Conservation (phyloP, 768 basidiomycete species). For the Rhodotorula kratochvilovae region DNA sequence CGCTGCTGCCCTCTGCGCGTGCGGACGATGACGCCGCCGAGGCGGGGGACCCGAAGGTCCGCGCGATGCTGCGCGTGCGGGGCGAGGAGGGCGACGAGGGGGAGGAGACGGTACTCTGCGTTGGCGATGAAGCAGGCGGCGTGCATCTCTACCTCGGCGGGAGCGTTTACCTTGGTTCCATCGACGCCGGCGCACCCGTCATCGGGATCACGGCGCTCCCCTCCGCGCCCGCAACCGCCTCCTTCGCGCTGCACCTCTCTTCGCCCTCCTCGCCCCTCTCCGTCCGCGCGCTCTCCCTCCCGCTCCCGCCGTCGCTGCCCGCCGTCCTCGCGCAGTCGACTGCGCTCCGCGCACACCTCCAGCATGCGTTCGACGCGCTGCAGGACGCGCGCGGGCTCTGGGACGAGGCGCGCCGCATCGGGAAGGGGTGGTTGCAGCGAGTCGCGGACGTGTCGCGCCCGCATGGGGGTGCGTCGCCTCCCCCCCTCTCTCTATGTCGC, state of each 20-base stretch:
- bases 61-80: neutral
- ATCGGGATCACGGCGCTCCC: neutral
- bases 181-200: constrained; percentile 2
- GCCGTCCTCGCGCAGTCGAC: constrained; percentile 24
- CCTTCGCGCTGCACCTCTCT: neutral
- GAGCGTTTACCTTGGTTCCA: constrained; percentile 22
- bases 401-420: constrained; percentile 37
- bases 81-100: neutral
- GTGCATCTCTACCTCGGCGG: constrained; percentile 37
- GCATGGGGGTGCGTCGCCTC: constrained; percentile 19
- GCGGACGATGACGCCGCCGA: neutral
- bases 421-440: constrained; percentile 37
- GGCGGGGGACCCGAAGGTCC: constrained; percentile 3
- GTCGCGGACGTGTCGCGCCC: constrained; percentile 27
- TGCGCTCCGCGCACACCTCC: constrained; percentile 5
- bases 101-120: constrained; percentile 19
- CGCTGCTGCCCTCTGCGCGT: neutral
- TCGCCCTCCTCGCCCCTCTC: neutral
- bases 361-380: constrained; percentile 33
- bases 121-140: constrained; percentile 21
- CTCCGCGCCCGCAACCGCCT: neutral
- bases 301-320: constrained; percentile 11
- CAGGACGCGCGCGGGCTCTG: constrained; percentile 33
- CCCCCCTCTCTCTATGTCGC: neutral
- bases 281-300: neutral